These are phyloP conservation scores for Penicillium macrosclerotiorum DNA, from an alignment of 495 filamentous ascomycete genomes.

Conservation along the genomic window DNA sequence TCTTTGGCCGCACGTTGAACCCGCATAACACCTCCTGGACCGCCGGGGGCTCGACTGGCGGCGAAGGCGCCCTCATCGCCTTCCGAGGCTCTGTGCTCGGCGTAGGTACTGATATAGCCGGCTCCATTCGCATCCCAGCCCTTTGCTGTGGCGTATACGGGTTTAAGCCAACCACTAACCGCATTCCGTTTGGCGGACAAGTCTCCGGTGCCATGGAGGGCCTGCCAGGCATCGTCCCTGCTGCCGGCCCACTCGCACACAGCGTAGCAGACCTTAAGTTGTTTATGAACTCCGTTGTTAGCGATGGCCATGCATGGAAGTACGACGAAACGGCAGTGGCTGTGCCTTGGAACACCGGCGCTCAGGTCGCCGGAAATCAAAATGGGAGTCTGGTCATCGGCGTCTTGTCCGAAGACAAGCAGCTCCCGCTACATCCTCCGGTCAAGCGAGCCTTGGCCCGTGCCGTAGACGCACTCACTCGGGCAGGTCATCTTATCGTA, in stretches of 20 bases:
- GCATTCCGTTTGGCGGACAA: constrained; percentile 48
- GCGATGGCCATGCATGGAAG: constrained; percentile 46
- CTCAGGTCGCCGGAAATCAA: neutral
- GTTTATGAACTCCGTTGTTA: constrained; percentile 54
- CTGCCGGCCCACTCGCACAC: constrained; percentile 54
- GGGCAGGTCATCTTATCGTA: constrained; percentile 44
- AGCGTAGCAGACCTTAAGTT: constrained; percentile 54
- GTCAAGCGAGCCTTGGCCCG: constrained; percentile 45
- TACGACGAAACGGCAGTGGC: constrained; percentile 16
- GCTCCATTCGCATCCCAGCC: constrained; percentile 60
- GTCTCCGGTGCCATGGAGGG: constrained; percentile 13
- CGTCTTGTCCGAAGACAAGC: constrained; percentile 49
- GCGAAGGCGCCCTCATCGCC: constrained; percentile 58
- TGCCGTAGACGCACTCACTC: constrained; percentile 35
- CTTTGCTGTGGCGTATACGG: constrained; percentile 61
- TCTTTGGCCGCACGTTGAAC: constrained; percentile 46
- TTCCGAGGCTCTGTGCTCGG: constrained; percentile 55
- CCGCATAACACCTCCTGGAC: constrained; percentile 52
- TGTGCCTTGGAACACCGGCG: constrained; percentile 12
- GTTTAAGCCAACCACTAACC: constrained; percentile 53
- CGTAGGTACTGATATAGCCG: constrained; percentile 62
- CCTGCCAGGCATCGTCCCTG: constrained; percentile 10
- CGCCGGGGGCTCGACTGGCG: constrained; percentile 56
- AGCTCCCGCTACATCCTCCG: constrained; percentile 53
- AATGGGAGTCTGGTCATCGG: constrained; percentile 42